phyloP scores from a whole-genome alignment of 331 rosid genomes.

The Cucumis variabilis region DNA sequence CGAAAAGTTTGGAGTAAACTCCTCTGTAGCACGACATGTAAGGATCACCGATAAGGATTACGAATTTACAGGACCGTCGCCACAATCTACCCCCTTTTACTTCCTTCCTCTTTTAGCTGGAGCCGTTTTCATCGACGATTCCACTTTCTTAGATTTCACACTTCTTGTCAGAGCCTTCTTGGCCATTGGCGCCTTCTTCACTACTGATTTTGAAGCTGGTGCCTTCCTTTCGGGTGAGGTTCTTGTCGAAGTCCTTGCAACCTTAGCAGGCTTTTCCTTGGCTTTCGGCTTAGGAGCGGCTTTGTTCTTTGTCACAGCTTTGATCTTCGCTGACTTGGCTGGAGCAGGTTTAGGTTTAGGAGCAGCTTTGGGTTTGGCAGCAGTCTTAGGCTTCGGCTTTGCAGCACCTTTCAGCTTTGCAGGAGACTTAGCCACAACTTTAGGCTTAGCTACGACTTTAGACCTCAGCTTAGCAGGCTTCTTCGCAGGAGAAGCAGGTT shows the following conservation, averaged over 20 bases:
- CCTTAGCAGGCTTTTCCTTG: slow-evolving; percentile 63
- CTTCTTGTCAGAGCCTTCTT: slow-evolving; percentile 54
- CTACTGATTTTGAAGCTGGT: slow-evolving; percentile 46
- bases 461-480: slow-evolving; percentile 55
- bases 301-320: slow-evolving; percentile 39
- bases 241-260: slow-evolving; percentile 68
- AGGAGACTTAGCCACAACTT: slow-evolving; percentile 42
- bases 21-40: slow-evolving; percentile 29
- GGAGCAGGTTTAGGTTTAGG: slow-evolving; percentile 42
- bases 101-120: slow-evolving; percentile 57
- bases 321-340: slow-evolving; percentile 40
- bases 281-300: slow-evolving; percentile 55
- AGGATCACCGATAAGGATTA: slow-evolving; percentile 38
- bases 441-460: slow-evolving; percentile 40
- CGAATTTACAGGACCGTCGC: slow-evolving; percentile 81
- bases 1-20: slow-evolving; percentile 16
- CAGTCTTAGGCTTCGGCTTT: slow-evolving; percentile 47
- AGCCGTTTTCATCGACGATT: slow-evolving; percentile 62
- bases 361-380: slow-evolving; percentile 47
- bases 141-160: slow-evolving; percentile 55
- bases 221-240: slow-evolving; percentile 65
- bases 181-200: slow-evolving; percentile 45
- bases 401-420: slow-evolving; percentile 51
- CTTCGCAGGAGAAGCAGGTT: slow-evolving; percentile 38
- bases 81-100: slow-evolving; percentile 39